Evolutionary conservation across 2,329 filamentous ascomycete species (phyloP).

Genomic region (Paraconiothyrium brasiliense): DNA sequence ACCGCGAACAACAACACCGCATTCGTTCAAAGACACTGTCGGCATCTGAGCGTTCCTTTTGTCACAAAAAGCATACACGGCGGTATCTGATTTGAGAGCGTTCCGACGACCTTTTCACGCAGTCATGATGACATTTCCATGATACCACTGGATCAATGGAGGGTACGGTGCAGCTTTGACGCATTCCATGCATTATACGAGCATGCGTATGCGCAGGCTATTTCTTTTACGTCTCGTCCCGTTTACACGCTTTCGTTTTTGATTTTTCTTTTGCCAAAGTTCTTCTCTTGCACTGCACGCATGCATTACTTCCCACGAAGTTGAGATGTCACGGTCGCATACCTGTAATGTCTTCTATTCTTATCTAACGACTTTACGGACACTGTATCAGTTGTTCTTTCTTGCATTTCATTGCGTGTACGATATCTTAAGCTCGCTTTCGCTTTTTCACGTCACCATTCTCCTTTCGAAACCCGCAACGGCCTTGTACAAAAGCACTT

Average conservation of each 20-base stretch:
- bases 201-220: conserved; percentile 35
- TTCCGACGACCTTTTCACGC: conserved; percentile 50
- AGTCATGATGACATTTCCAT: conserved; percentile 51
- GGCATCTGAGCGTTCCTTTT: conserved; percentile 53
- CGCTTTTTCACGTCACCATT: conserved; percentile 21
- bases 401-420: conserved; percentile 38
- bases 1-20: conserved; percentile 51
- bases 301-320: conserved; percentile 42
- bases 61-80: conserved; percentile 49
- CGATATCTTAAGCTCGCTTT: conserved; percentile 38
- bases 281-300: conserved; percentile 36
- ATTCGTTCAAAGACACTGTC: conserved; percentile 55
- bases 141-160: conserved; percentile 46
- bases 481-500: conserved; percentile 51
- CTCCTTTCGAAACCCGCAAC: conserved; percentile 31
- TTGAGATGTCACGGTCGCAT: conserved; percentile 44
- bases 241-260: conserved; percentile 28
- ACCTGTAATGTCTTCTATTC: conserved; percentile 49
- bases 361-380: conserved; percentile 45
- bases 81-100: conserved; percentile 51
- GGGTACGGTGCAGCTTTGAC: conserved; percentile 45
- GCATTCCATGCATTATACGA: conserved; percentile 39
- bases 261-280: conserved; percentile 32
- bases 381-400: conserved; percentile 29
- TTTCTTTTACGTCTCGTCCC: conserved; percentile 22